Percentiles rank a stretch among this genome's conserved stretches.
phyloP scores from a whole-genome alignment of 2,329 filamentous ascomycete genomes.

The Talaromyces islandicus region DNA sequence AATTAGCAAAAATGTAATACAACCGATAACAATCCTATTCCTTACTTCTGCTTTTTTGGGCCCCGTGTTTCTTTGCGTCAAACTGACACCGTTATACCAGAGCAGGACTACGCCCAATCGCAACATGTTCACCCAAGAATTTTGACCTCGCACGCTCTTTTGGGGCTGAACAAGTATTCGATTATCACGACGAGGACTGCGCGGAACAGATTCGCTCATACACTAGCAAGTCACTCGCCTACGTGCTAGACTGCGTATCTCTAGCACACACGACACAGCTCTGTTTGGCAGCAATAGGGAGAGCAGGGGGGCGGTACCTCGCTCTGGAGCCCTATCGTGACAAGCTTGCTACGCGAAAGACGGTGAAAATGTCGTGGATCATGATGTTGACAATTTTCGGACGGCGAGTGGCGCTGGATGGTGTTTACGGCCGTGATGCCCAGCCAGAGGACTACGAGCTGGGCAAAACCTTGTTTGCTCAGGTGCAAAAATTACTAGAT shows the following conservation, averaged over 20 bases:
- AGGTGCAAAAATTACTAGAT: constrained; percentile 13
- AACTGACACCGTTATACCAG: constrained; percentile 16
- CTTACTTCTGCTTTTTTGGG: constrained; percentile 10
- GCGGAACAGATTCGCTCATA: constrained; percentile 29
- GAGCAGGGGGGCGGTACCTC: not conserved
- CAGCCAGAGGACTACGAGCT: constrained; percentile 8
- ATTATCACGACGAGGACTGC: constrained; percentile 34
- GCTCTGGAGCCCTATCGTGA: not conserved
- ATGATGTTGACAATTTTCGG: constrained; percentile 24
- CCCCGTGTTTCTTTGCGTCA: not conserved
- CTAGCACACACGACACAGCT: constrained; percentile 25
- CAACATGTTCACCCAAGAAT: constrained; percentile 30
- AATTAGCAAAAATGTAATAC: constrained; percentile 35
- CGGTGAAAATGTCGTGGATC: constrained; percentile 22
- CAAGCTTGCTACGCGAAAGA: not conserved
- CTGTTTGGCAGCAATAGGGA: constrained; percentile 18
- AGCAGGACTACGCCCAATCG: constrained; percentile 25
- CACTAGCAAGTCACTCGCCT: constrained; percentile 33
- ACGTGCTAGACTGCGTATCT: constrained; percentile 42
- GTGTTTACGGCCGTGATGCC: constrained; percentile 15
- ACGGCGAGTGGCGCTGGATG: constrained; percentile 14
- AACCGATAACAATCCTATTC: no score
- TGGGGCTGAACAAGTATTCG: constrained; percentile 32
- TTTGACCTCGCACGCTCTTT: constrained; percentile 25
- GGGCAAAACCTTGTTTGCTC: not conserved